phyloP scores from a whole-genome alignment of 139 green algal species.

The Zygnema circumcarinatum region DNA sequence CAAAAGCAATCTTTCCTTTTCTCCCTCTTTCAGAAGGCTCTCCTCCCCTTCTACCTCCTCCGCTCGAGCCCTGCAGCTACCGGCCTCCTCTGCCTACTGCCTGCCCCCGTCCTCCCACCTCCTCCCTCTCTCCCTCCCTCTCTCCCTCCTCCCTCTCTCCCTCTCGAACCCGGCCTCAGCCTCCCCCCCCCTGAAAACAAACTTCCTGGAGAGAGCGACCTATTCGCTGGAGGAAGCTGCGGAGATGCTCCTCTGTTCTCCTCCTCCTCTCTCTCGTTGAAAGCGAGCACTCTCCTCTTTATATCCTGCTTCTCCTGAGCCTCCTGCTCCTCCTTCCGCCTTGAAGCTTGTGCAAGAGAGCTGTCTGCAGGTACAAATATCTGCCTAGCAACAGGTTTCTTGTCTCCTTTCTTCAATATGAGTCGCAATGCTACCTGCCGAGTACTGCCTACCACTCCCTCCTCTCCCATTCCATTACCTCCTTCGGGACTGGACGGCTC shows the following conservation, averaged over 20 bases:
- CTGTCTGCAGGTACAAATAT: constrained; percentile 38
- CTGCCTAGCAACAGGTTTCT: constrained; percentile 42
- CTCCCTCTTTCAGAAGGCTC: no score
- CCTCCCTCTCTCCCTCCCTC: background rate
- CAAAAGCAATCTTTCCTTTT: no score
- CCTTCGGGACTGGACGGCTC: background rate
- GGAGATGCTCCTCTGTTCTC: constrained; percentile 10
- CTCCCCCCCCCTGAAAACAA: background rate
- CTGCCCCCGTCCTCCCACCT: background rate
- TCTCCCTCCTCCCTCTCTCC: background rate
- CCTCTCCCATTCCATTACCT: background rate
- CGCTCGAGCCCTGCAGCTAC: background rate
- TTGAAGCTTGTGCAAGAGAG: constrained; percentile 17
- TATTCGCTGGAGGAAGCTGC: background rate
- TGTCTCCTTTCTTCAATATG: constrained; percentile 57
- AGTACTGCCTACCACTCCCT: constrained; percentile 14
- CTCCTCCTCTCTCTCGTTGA: constrained; percentile 42
- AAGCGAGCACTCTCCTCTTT: constrained; percentile 43
- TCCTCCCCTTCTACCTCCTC: no score
- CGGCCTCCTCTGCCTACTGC: background rate
- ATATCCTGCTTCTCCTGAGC: constrained; percentile 44
- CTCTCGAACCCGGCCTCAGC: background rate
- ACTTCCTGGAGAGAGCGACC: background rate
- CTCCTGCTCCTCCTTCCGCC: constrained; percentile 35
- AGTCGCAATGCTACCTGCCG: constrained; percentile 35